A percentile compares a stretch with the other conserved stretches of the same genome.
Conservation (phyloP, 305 asterid species). For the Fraxinus sp. region DNA sequence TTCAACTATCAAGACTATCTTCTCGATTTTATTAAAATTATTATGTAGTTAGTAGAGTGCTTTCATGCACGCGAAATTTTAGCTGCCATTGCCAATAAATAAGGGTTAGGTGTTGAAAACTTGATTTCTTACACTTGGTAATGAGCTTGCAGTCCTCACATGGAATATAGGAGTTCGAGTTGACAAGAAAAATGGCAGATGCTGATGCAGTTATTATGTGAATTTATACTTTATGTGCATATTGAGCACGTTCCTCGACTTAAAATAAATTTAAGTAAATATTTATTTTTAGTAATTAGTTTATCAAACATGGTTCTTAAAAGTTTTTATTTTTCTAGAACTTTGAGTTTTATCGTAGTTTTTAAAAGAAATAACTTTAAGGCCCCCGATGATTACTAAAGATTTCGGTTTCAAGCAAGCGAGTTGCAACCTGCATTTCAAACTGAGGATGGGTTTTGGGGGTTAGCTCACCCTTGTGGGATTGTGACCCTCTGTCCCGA, state of each 20-base stretch:
- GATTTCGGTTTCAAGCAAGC: no score
- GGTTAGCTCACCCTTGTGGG: no score
- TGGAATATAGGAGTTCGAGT: background rate
- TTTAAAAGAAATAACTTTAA: background rate
- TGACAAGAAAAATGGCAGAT: background rate
- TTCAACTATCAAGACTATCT: background rate
- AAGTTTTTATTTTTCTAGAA: background rate
- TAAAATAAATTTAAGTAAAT: background rate
- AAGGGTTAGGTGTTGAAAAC: slow-evolving; percentile 28
- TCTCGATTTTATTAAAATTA: background rate
- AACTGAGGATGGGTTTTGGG: no score
- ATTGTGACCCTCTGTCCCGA: no score
- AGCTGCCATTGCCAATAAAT: background rate
- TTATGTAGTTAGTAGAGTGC: background rate
- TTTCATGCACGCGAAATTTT: background rate
- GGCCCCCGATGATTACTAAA: background rate
- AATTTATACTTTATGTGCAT: background rate
- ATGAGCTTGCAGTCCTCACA: slow-evolving; percentile 16
- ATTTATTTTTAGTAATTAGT: background rate
- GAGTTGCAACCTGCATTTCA: no score
- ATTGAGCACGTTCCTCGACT: no score
- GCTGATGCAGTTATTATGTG: background rate
- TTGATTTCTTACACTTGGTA: slow-evolving; percentile 13
- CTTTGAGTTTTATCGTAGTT: background rate
- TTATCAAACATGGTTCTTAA: no score